These are phyloP conservation scores for Suillus luteus DNA, from an alignment of 768 basidiomycete species.

Conservation along the genomic window DNA sequence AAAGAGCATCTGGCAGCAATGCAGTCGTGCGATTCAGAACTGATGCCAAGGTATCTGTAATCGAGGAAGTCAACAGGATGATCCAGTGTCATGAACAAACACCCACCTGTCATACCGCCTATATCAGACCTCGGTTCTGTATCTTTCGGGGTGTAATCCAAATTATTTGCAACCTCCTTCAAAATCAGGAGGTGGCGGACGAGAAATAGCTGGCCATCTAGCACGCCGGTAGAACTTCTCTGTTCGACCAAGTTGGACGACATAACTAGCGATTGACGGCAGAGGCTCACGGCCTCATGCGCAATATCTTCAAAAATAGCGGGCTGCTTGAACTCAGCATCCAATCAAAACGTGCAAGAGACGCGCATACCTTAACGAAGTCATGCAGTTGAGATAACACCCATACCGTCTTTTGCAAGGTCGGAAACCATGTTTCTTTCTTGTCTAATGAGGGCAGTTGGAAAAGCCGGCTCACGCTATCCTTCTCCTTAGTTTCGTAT, in stretches of 20 bases:
- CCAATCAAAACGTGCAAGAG: not conserved
- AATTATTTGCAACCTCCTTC: constrained; percentile 83
- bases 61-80: not conserved
- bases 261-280: constrained; percentile 75
- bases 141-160: constrained; percentile 61
- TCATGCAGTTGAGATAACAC: constrained; percentile 87
- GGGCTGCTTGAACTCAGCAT: constrained; percentile 51
- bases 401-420: constrained; percentile 86
- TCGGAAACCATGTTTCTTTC: constrained; percentile 91
- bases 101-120: constrained; percentile 61
- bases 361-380: constrained; percentile 77
- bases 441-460: constrained; percentile 68
- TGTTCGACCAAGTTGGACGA: constrained; percentile 68
- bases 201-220: constrained; percentile 86
- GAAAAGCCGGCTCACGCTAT: constrained; percentile 69
- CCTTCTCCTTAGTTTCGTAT: constrained; percentile 62
- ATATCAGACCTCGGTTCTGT: constrained; percentile 44
- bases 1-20: constrained; percentile 65
- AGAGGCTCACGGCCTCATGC: constrained; percentile 85
- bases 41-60: constrained; percentile 32
- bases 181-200: constrained; percentile 88
- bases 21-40: constrained; percentile 36
- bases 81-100: constrained; percentile 3
- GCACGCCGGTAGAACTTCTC: constrained; percentile 43
- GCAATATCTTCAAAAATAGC: constrained; percentile 96